phyloP scores from a whole-genome alignment of 164 flowering plant species.

The Dillenia suffruticosa region DNA sequence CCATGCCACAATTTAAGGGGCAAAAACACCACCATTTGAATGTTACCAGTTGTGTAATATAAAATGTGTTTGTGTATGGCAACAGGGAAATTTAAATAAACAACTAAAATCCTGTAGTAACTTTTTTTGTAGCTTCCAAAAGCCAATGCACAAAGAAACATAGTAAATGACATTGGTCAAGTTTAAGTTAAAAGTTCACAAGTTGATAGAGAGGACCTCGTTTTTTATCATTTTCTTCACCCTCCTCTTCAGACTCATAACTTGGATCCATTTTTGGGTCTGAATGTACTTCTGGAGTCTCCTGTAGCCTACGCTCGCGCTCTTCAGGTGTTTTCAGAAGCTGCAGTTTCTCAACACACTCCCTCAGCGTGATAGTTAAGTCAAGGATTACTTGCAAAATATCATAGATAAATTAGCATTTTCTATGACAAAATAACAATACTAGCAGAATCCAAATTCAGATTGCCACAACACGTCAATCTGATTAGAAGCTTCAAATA shows the following conservation, averaged over 20 bases:
- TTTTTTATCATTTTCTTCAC: constrained; percentile 51
- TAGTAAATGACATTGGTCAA: no score
- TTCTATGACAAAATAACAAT: background rate
- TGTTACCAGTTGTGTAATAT: background rate
- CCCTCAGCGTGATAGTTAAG: constrained; percentile 74
- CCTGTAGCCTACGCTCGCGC: constrained; percentile 76
- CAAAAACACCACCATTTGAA: no score
- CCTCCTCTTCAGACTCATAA: constrained; percentile 83
- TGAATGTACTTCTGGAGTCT: constrained; percentile 75
- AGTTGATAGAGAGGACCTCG: constrained; percentile 37
- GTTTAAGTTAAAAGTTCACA: constrained; percentile 5
- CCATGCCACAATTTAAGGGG: no score
- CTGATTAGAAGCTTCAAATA: background rate
- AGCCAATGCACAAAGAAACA: no score
- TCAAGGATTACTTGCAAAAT: constrained; percentile 44
- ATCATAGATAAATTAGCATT: background rate
- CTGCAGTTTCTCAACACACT: constrained; percentile 89
- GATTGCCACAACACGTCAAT: background rate
- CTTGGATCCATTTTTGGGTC: constrained; percentile 96
- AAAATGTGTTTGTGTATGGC: no score
- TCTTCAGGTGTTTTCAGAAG: constrained; percentile 78
- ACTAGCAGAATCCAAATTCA: background rate
- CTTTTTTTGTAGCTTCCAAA: background rate
- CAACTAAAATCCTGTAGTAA: background rate
- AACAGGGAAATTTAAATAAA: no score